Evolutionary conservation across 2,329 filamentous ascomycete species (phyloP).

Genomic region (Cordyceps tenuipes): DNA sequence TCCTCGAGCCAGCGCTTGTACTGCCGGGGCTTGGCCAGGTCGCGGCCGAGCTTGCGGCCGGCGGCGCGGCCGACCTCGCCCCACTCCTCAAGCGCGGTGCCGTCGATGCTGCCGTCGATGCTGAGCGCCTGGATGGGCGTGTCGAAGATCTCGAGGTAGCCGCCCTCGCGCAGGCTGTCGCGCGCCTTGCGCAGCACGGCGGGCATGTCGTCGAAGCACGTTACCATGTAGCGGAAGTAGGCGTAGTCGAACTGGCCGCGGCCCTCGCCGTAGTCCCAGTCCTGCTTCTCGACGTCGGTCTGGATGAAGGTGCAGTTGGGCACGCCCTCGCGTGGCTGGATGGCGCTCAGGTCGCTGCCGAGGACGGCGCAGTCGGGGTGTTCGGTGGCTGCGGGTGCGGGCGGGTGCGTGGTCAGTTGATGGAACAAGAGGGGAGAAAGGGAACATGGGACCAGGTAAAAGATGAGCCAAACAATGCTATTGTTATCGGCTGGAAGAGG

Average conservation of each 20-base stretch:
- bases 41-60: conserved; percentile 19
- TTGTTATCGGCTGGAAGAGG: not conserved
- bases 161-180: conserved; percentile 32
- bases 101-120: conserved; percentile 7
- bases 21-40: conserved; percentile 16
- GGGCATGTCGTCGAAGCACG: conserved; percentile 42
- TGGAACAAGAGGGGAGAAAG: not conserved
- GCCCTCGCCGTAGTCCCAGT: conserved; percentile 3
- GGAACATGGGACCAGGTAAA: too few species aligned
- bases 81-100: conserved; percentile 16
- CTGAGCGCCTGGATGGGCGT: conserved; percentile 18
- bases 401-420: not conserved
- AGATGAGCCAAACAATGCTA: not conserved
- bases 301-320: conserved; percentile 10
- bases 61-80: conserved; percentile 9
- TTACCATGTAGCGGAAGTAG: conserved; percentile 41
- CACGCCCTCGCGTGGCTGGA: conserved; percentile 27
- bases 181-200: conserved; percentile 37
- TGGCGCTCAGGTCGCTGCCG: conserved; percentile 30
- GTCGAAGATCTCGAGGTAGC: conserved; percentile 32
- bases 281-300: conserved; percentile 9
- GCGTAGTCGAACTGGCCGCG: conserved; percentile 42
- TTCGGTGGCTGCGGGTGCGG: not conserved
- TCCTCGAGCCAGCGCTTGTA: conserved; percentile 23
- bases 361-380: conserved; percentile 7